These are phyloP conservation scores for Phytophthora boehmeriae DNA, from an alignment of 352 stramenopile species.

Conservation along the genomic window DNA sequence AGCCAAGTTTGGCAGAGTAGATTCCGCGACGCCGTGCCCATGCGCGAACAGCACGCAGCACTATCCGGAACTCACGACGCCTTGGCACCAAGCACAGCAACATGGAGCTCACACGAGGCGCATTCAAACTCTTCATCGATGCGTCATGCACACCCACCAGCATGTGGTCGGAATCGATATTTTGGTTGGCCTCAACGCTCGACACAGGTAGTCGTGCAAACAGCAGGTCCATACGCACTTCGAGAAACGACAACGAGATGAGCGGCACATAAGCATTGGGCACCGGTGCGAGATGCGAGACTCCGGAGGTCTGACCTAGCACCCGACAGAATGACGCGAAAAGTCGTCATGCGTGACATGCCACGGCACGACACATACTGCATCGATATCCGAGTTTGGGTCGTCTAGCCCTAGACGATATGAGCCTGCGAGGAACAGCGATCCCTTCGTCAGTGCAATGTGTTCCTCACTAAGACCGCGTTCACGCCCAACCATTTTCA, in stretches of 20 bases:
- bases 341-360: constrained; percentile 89
- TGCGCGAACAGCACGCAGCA: constrained; percentile 73
- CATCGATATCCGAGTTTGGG: constrained; percentile 83
- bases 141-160: constrained; percentile 92
- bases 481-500: constrained; percentile 75
- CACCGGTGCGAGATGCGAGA: constrained; percentile 82
- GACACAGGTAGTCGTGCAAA: constrained; percentile 84
- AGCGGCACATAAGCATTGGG: constrained; percentile 93
- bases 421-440: constrained; percentile 86
- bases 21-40: constrained; percentile 91
- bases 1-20: constrained; percentile 97
- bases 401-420: constrained; percentile 86
- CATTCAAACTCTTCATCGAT: constrained; percentile 96
- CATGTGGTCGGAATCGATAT: constrained; percentile 89
- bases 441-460: constrained; percentile 74
- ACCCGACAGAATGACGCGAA: constrained; percentile 78
- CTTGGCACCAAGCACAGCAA: constrained; percentile 92
- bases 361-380: constrained; percentile 80
- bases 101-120: constrained; percentile 95
- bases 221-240: constrained; percentile 92
- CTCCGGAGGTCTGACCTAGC: constrained; percentile 64
- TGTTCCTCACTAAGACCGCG: constrained; percentile 73
- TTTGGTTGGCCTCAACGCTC: constrained; percentile 67
- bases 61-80: constrained; percentile 89
- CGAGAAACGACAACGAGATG: constrained; percentile 90